Evolutionary conservation across 2,329 filamentous ascomycete genomes (phyloP).

Genomic region (Claviceps monticola): DNA sequence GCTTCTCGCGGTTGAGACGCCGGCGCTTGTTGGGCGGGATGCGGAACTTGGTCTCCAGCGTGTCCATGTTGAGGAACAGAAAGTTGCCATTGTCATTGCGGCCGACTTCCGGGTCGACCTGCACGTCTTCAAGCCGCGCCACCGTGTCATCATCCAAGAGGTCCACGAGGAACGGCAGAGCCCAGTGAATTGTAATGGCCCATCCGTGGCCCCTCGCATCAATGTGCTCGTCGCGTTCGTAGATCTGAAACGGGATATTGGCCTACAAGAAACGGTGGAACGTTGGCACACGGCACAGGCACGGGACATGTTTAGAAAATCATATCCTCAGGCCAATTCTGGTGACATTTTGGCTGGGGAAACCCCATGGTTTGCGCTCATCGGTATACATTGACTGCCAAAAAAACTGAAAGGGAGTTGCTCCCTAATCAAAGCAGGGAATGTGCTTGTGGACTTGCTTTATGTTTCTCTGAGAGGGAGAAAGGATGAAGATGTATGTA

Average conservation of each 20-base stretch:
- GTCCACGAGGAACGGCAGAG: constrained; percentile 20
- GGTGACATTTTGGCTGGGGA: too few relatives aligned
- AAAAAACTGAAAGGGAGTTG: too few relatives aligned
- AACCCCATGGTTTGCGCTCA: too few relatives aligned
- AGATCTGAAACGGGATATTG: constrained; percentile 18
- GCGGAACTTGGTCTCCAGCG: constrained; percentile 22
- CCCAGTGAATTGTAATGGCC: constrained; percentile 49
- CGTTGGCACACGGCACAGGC: neutral
- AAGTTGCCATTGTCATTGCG: constrained; percentile 24
- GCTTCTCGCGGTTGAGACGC: constrained; percentile 22
- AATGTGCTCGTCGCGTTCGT: constrained; percentile 17
- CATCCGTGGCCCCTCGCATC: constrained; percentile 31
- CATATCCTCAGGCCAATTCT: too few relatives aligned
- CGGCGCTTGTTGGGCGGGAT: constrained; percentile 23
- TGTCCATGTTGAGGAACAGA: constrained; percentile 26
- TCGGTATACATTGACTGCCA: too few relatives aligned
- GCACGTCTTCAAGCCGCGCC: constrained; percentile 12
- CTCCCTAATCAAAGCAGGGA: too few relatives aligned
- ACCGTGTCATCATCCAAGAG: constrained; percentile 13
- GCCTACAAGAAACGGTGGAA: constrained; percentile 9
- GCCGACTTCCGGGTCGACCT: constrained; percentile 24
- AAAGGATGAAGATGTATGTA: constrained; percentile 3
- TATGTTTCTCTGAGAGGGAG: too few relatives aligned
- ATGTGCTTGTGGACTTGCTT: too few relatives aligned
- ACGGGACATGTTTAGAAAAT: too few relatives aligned